Percentiles rank a stretch among this genome's conserved stretches.
These are phyloP conservation scores for Biscutella laevigata DNA, from an alignment of 441 rosid genomes.

Conservation along the genomic window DNA sequence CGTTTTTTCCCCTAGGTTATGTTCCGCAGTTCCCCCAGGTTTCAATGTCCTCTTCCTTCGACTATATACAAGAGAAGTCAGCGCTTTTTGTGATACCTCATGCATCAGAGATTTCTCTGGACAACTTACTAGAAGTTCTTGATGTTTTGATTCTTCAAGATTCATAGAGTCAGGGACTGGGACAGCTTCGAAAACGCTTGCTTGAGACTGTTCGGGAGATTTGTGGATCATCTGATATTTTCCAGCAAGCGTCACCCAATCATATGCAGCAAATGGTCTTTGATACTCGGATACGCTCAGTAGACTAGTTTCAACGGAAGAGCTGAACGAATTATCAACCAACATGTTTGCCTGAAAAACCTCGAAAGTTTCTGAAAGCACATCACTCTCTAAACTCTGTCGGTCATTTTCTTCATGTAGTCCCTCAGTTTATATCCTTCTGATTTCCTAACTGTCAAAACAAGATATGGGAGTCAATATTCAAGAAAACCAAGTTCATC, in stretches of 20 bases:
- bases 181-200: slow-evolving; percentile 31
- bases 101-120: slow-evolving; percentile 31
- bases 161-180: slow-evolving; percentile 28
- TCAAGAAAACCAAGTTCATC: slow-evolving; percentile 7
- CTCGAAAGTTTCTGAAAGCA: slow-evolving; percentile 22
- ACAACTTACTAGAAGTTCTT: slow-evolving; percentile 28
- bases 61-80: slow-evolving; percentile 39
- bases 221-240: slow-evolving; percentile 45
- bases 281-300: slow-evolving; percentile 29
- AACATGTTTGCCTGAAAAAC: slow-evolving; percentile 38
- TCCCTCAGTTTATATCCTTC: background rate
- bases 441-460: slow-evolving; percentile 8
- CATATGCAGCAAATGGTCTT: slow-evolving; percentile 26
- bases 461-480: slow-evolving; percentile 19
- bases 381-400: slow-evolving; percentile 22
- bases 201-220: slow-evolving; percentile 29
- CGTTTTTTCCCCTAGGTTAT: slow-evolving; percentile 20
- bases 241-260: slow-evolving; percentile 31
- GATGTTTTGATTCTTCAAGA: slow-evolving; percentile 27
- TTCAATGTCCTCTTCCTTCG: slow-evolving; percentile 42
- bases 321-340: slow-evolving; percentile 30
- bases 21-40: slow-evolving; percentile 26
- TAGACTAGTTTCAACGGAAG: slow-evolving; percentile 34
- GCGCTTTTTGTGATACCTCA: slow-evolving; percentile 31
- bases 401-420: slow-evolving; percentile 5